These are phyloP conservation scores for Pseudogymnoascus sp. DNA, from an alignment of 2,329 filamentous ascomycete species.

Conservation along the genomic window DNA sequence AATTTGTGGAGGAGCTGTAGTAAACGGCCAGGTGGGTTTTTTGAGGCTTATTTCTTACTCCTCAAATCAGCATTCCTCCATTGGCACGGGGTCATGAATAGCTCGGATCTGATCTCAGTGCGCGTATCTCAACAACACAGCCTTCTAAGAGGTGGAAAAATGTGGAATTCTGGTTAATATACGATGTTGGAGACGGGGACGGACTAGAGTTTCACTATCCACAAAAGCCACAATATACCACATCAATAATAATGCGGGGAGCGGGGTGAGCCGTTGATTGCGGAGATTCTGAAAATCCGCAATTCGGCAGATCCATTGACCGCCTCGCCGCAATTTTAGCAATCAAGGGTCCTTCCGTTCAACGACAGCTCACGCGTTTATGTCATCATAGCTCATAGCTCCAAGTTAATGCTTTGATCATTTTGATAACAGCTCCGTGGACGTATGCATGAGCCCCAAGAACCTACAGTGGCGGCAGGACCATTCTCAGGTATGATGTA, in stretches of 20 bases:
- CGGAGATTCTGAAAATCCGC: background rate
- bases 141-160: constrained; percentile 1
- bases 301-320: background rate
- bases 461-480: background rate
- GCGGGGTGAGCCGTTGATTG: background rate
- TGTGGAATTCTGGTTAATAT: background rate
- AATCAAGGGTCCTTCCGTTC: background rate
- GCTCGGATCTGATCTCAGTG: background rate
- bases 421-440: background rate
- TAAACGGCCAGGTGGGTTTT: background rate
- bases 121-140: background rate
- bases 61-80: background rate
- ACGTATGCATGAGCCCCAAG: background rate
- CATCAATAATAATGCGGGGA: background rate
- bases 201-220: constrained; percentile 4
- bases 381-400: constrained; percentile 8
- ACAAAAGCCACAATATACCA: background rate
- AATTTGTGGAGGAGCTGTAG: background rate
- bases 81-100: background rate
- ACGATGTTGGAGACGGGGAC: background rate
- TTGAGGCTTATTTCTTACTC: background rate
- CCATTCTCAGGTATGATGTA: background rate
- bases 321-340: background rate
- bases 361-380: background rate
- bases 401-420: background rate